Base-by-base conservation (phyloP, 208 protist genomes). In the Phytomonas sp. region DNA sequence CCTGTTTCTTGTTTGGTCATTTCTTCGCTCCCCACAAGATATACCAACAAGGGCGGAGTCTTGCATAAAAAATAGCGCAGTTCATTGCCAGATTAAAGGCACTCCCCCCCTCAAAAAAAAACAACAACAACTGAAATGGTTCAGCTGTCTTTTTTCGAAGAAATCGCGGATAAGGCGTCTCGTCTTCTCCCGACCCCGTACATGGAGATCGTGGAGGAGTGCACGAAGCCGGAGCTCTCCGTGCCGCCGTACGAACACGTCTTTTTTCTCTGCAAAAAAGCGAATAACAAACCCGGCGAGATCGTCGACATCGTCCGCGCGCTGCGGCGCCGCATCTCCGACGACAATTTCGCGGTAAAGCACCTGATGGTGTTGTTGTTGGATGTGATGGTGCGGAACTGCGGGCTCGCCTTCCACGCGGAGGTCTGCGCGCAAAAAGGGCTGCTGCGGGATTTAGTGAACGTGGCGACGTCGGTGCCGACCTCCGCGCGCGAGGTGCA, bases 121-220 rank as follows among this genome's bases (percentile, higher is more conserved):
- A 43, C 33, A 15, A 46, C 17, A 13, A 15, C 2, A 31, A n/a
- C 15, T 72, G 76, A 60, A 64, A 93, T 93, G 87, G 88, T 90
- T 13, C 77, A 91, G 61, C 76, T 94, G 34, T 87, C 79, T 20
- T 74, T 94, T 53, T 33, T 93, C 9, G 89, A 96, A 62, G 82
- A 86, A 33, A 70, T 92, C 29, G 83, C 81, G 80, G 85, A 96
- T 68, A 83, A 74, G 75, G 84, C 83, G 40, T 77, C 73, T 5
- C 83, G 83, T 31, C 59, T 96, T 23, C 79, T 94, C 53, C 87
- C 88, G 29, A 94, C 84, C 0, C 65, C 79, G 29, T 93, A 90
- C 73, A 89, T 85, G 74, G 82, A 92, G 33, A 82, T 89, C 63
- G 84, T 96, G 7, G 89, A 92, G 73, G 88, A 96, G 72, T 83